Conservation (phyloP, 108 stramenopile genomes). For the Skeletonema marinoi region DNA sequence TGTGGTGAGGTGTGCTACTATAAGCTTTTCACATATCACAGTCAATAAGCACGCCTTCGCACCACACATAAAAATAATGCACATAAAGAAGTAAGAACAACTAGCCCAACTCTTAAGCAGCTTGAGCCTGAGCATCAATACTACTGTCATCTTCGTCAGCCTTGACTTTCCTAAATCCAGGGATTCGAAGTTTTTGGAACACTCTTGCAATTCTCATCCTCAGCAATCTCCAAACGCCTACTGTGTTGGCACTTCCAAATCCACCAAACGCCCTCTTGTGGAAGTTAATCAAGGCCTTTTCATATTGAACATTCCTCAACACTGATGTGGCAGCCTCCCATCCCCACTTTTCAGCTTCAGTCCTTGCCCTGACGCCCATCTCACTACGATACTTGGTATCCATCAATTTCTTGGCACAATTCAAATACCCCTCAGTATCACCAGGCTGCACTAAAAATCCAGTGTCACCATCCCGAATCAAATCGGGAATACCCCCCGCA, state of each 20-base stretch:
- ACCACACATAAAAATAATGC: constrained; percentile 3
- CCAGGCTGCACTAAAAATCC: constrained; percentile 72
- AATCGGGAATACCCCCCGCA: constrained; percentile 81
- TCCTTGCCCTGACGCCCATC: constrained; percentile 77
- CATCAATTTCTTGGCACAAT: constrained; percentile 55
- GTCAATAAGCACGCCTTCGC: neutral
- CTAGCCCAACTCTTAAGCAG: neutral
- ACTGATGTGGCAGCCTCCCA: constrained; percentile 92
- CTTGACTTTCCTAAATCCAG: constrained; percentile 29
- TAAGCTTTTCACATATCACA: neutral
- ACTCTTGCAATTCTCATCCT: constrained; percentile 50
- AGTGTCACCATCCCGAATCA: constrained; percentile 70
- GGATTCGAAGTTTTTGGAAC: constrained; percentile 34
- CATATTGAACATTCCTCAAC: constrained; percentile 86
- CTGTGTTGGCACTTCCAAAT: constrained; percentile 48
- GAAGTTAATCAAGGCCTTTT: constrained; percentile 84
- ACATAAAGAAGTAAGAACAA: neutral
- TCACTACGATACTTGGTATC: constrained; percentile 52
- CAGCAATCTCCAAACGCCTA: constrained; percentile 59
- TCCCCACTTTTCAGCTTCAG: constrained; percentile 85
- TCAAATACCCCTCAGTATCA: constrained; percentile 58
- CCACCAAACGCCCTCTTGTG: constrained; percentile 84
- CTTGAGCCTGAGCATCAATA: constrained; percentile 7
- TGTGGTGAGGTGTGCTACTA: neutral
- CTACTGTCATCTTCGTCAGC: neutral